Conservation (phyloP, 257 asterid species). For the Capsicum rhomboideum region DNA sequence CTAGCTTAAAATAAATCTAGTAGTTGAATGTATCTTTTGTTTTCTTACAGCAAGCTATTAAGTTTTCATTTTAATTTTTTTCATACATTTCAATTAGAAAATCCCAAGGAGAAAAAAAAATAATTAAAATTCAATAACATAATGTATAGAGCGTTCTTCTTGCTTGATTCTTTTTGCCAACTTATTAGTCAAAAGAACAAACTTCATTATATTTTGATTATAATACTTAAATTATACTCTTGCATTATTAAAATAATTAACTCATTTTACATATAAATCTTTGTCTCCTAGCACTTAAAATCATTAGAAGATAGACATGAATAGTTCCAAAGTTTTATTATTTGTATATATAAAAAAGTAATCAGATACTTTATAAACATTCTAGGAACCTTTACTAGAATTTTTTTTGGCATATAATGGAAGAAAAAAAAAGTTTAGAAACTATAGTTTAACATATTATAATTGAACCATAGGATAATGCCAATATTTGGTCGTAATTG, state of each 20-base stretch:
- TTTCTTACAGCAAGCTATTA: no score
- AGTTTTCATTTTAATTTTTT: no score
- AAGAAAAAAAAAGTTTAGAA: constrained; percentile 1
- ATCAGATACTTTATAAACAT: constrained; percentile 6
- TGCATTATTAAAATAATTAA: neutral
- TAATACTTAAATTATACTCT: neutral
- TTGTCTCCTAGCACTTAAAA: neutral
- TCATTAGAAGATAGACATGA: neutral
- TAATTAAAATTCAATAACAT: neutral
- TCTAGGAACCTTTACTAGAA: constrained; percentile 17
- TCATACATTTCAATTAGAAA: neutral
- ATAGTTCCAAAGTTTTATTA: neutral
- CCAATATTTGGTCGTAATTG: constrained; percentile 3
- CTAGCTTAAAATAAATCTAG: no score
- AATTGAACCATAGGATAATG: neutral
- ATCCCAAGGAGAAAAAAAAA: neutral
- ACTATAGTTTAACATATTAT: neutral
- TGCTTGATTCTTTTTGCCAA: neutral
- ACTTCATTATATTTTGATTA: neutral
- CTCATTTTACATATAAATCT: neutral
- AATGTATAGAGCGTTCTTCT: neutral
- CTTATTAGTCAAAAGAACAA: constrained; percentile 1
- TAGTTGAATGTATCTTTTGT: no score
- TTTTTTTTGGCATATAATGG: constrained; percentile 7
- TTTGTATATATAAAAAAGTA: neutral